These are phyloP conservation scores for Lumnitzera littorea DNA, from an alignment of 345 rosid genomes.

Conservation along the genomic window DNA sequence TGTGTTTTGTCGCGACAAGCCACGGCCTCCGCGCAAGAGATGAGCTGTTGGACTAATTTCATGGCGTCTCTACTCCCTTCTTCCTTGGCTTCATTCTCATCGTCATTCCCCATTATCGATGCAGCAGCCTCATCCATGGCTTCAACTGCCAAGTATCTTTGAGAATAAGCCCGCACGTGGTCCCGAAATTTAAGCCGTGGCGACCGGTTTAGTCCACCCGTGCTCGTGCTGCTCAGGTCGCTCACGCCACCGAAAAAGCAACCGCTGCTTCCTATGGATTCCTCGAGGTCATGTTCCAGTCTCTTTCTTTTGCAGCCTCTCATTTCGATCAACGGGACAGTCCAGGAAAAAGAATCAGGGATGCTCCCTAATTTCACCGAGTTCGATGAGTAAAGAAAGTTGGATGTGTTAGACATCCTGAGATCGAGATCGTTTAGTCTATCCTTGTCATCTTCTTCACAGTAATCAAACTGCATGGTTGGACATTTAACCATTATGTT, in stretches of 20 bases:
- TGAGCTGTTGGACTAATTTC: conserved; percentile 45
- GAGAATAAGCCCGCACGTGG: conserved; percentile 33
- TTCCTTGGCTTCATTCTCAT: conserved; percentile 15
- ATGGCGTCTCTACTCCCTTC: conserved; percentile 22
- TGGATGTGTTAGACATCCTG: not conserved
- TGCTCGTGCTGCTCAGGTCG: not conserved
- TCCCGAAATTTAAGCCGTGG: conserved; percentile 26
- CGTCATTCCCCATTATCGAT: conserved; percentile 5
- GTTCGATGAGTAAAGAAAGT: not conserved
- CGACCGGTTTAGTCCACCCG: not conserved
- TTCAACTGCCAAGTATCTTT: conserved; percentile 33
- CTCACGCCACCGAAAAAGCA: not conserved
- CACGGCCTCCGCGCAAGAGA: conserved; percentile 50
- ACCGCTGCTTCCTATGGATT: not conserved
- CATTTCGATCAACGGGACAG: not conserved
- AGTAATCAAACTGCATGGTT: not conserved
- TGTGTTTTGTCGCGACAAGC: conserved; percentile 43
- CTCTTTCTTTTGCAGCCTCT: conserved; percentile 10
- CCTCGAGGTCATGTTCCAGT: not conserved
- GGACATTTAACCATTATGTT: not conserved
- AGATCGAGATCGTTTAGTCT: conserved; percentile 3
- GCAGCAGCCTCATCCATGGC: conserved; percentile 39
- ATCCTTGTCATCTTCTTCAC: not conserved
- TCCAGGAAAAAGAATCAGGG: not conserved
- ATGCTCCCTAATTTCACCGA: not conserved